These are phyloP conservation scores for Alnus glutinosa DNA, from an alignment of 306 rosid species.

Conservation along the genomic window DNA sequence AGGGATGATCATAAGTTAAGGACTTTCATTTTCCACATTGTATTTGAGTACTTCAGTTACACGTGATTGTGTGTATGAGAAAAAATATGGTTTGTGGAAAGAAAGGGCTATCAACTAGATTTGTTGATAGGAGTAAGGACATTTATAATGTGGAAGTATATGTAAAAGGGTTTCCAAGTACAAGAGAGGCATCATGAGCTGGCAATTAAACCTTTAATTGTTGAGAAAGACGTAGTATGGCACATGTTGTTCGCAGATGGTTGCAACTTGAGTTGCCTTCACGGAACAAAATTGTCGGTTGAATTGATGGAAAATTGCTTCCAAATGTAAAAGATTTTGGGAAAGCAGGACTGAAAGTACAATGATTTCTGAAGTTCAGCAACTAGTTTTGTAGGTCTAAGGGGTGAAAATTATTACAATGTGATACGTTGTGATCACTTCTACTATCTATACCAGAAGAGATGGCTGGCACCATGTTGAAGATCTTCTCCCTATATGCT, in stretches of 20 bases:
- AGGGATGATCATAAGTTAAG: not conserved
- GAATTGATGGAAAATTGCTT: conserved; percentile 1
- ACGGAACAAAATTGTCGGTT: not conserved
- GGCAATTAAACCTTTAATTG: not conserved
- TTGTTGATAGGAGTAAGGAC: not conserved
- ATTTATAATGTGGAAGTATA: not conserved
- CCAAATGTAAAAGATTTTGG: not conserved
- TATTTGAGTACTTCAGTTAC: too few relatives aligned
- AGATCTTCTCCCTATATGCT: not conserved
- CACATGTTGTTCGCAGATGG: not conserved
- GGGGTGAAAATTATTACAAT: not conserved
- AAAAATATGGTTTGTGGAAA: conserved; percentile 2
- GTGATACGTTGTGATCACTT: not conserved
- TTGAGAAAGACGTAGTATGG: not conserved
- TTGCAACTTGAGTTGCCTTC: not conserved
- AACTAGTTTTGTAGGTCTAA: not conserved
- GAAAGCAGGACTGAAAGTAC: not conserved
- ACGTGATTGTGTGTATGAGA: too few relatives aligned
- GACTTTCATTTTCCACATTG: too few relatives aligned
- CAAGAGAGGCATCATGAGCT: not conserved
- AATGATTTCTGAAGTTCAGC: not conserved
- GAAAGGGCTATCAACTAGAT: not conserved
- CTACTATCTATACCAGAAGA: not conserved
- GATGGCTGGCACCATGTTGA: not conserved
- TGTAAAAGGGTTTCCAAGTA: not conserved